Evolutionary conservation across 768 basidiomycete genomes (phyloP), one percentile per base, ranked within the genome.

Genomic region (Amanita muscaria): DNA sequence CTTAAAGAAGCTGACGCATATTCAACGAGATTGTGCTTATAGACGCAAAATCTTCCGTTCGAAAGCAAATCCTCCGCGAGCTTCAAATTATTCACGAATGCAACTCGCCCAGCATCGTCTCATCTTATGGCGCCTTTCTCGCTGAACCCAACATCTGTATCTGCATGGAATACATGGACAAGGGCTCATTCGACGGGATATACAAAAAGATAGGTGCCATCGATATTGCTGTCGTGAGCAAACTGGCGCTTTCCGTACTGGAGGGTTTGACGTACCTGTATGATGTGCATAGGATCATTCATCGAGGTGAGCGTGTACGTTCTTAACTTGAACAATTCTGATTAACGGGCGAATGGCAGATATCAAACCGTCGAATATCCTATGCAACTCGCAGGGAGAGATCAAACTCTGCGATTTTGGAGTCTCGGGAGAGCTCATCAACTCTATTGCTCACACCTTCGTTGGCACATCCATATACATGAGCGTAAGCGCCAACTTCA

Each of bases 351-450:
- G 22, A 29, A 39, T 40, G n/a, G 19, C 55, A 98, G 96, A 98
- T 61, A 97, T 99, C 74, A 99, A 99, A 64, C 96, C 96, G 19
- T 96, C 92, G 8, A 99, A 99, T 59, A 96, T 99, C 51, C 72
- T 98, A 32, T 90, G 74, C 67, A 98, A 97, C 59, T 96, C 94
- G 4, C 69, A 74, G 40, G 96, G 96, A 18, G 83, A 96, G 54
- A 92, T 98, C 74, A 99, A 99, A 69, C 93, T 99, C 42, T 97
- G 94, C 56, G 96, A 99, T 64, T 99, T 98, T 62, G 96, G 96
- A 32, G 96, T 99, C 5, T 97, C 93, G 1, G 96, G 96, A 23
- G 96, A 99, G 62, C 76, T 99, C 55, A 94, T 98, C 67, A 98
- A 98, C 66, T 93, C 90, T 5, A 94, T 98, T 49, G 96, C 96